Evolutionary conservation across 1,284 basidiomycete species (phyloP), one percentile per base, ranked within the genome.

Genomic region (Melanopsichium pennsylvanicum): DNA sequence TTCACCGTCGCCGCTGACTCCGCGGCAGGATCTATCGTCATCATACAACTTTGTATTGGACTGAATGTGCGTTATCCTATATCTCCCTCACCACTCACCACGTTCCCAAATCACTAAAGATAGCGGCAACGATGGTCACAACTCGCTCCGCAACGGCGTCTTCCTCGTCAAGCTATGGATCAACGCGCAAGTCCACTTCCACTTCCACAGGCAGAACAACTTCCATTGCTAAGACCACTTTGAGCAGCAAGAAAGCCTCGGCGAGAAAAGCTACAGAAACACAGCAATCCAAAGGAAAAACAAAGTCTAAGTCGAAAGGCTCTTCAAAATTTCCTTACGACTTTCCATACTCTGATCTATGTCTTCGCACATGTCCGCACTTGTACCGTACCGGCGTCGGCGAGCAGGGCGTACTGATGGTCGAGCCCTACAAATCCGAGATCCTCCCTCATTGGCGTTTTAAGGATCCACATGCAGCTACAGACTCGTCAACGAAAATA

Each of bases 361-460:
- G 43, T 19, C 51, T 67, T 3, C 68, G 58, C 29, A 51, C 58
- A 10, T 31, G 52, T 12, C 68, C 62, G 2, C 41, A 46, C 43
- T 59, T 71, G 22, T 71, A 71, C 49, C 52, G 69, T 19, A 61
- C 63, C 0, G 69, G 69, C 34, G 33, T 58, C 5, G 69, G 69
- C 32, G 69, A 71, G 25, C 69, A 71, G 34, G 69, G 69, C 11
- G 69, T 71, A 13, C 46, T 71, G 16, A 51, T 51, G 46, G 63
- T 68, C 2, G 47, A 68, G 18, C 69, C 69, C 18, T 71, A 71
- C 54, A 71, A 71, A 32, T 49, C 63, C 35, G 64, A 71, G 39
- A 31, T 68, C 5, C 27, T 66, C 3, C 69, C 69, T 0, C 49
- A 50, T 13, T 71, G 69, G 69, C 41, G 46, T 9, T 71, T 71